Evolutionary conservation across 805 yeast genomes (phyloP), one percentile per base, ranked within the genome.

Genomic region (Pichia manshurica): DNA sequence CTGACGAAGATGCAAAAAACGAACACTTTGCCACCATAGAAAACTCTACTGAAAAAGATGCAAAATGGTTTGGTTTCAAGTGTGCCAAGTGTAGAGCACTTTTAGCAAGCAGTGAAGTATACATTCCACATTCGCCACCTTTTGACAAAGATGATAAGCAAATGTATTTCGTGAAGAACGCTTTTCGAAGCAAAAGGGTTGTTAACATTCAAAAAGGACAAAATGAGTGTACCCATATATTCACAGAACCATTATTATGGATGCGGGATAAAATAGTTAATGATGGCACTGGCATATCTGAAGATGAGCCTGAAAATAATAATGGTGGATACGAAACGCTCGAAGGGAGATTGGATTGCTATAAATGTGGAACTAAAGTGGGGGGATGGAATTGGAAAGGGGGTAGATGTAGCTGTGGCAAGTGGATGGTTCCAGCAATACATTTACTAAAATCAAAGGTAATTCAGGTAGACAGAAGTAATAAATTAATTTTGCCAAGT

Each of bases 321-420:
- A 44, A 25, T 46, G 50, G 44, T 41, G 74, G 76, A 55, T 87
- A 87, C 33, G 85, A 81, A 32, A 84, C 81, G 44, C 58, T 93
- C 8, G 97, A 91, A 63, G 99, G 99, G 2, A 87, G 84, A 59
- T 79, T 93, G 39, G 63, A 68, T 10, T 93, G 99, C 64, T 93
- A 93, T 2, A 84, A 82, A 59, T 93, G 99, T 69, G 70, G 71
- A 5, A 72, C 85, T 15, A 93, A 91, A 67, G 78, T 93, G 2
- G 99, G 99, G 13, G 89, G 87, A 0, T 93, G 89, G 63, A 79
- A 82, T 52, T 93, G 99, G 99, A 86, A 82, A 58, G 99, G 99
- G 0, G 80, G 91, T 2, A 71, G 95, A 57, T 93, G 99, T 64
- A 80, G 93, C 49, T 93, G 99, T 65, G 97, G 97, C 2, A 80